Conservation (phyloP, 106 monocot genomes). For the Vanilla planifolia region DNA sequence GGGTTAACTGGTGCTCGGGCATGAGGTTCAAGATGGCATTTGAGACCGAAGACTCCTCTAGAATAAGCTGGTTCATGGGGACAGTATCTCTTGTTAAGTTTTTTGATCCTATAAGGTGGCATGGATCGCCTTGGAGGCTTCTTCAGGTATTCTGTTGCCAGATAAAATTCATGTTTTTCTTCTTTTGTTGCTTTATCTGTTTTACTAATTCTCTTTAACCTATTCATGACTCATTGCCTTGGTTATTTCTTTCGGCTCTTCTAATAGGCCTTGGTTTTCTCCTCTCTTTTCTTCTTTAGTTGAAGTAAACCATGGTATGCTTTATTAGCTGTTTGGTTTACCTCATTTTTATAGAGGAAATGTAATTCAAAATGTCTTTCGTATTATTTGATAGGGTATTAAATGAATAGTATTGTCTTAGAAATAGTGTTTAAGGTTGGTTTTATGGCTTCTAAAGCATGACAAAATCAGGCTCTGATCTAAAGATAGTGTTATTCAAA, state of each 20-base stretch:
- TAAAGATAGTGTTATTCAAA: too few species aligned
- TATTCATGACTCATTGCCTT: background rate
- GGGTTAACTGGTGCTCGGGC: slow-evolving; percentile 53
- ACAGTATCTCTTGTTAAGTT: slow-evolving; percentile 48
- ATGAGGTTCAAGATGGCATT: slow-evolving; percentile 79
- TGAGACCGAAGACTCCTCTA: slow-evolving; percentile 64
- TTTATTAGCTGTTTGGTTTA: too few species aligned
- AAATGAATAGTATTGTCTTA: too few species aligned
- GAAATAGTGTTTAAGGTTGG: too few species aligned
- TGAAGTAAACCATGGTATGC: background rate
- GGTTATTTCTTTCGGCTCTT: background rate
- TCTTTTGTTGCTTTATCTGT: background rate
- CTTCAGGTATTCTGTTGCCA: slow-evolving; percentile 39
- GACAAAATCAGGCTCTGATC: too few species aligned
- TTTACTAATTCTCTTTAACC: too few species aligned
- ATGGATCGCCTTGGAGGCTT: slow-evolving; percentile 64
- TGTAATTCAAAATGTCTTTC: too few species aligned
- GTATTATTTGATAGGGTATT: too few species aligned
- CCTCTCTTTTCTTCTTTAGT: background rate
- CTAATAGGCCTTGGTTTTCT: background rate
- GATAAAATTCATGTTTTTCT: background rate
- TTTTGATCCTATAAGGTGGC: slow-evolving; percentile 49
- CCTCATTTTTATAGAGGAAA: too few species aligned
- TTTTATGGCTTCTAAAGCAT: too few species aligned
- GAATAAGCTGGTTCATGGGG: slow-evolving; percentile 80